Base-by-base conservation (phyloP, 257 asterid species). In the Plantago major region DNA sequence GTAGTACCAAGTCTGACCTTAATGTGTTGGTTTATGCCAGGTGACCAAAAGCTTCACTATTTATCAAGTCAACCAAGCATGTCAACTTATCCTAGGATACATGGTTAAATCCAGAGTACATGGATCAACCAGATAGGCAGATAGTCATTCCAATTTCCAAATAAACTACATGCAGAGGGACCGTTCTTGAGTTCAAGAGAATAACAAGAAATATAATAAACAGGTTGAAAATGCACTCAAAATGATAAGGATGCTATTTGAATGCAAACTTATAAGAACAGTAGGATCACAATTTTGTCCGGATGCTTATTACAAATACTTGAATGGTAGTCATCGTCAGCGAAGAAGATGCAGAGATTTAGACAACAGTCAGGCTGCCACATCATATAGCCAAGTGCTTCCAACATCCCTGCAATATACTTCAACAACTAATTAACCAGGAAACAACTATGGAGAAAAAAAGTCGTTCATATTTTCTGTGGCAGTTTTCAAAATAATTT, bases 221-320 rank as follows among this genome's bases (percentile, higher is more conserved):
- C 58, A 52, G 40, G 58, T 22, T 52, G 16, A 52, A 22, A 22
- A 22, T 38, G 30, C 11, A 11, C 7, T 19, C 42, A 52, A 10
- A 33, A 22, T 9, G 18, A 49, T 28, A 9, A 26, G 28, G 58
- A 10, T 10, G 5, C 26, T 22, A 22, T 22, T 22, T 22, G 16
- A 37, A 40, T 53, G 10, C 33, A 53, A 26, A 53, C 28, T 4
- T 53, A 53, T 53, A 15, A 11, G 40, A 53, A 9, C 40, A 9
- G 16, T 15, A 10, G 19, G 58, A 53, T 53, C 42, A 3, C 16
- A 11, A 53, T 37, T 22, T 26, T 16, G 58, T 19, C 16, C 16
- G 42, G 42, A 53, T 53, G 58, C 58, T 53, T 53, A 53, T 53
- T 53, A 53, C 58, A 53, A 19, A 4, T 53, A 53, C 58, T 53